These are phyloP conservation scores for Yarrowia divulgata DNA, from an alignment of 805 yeast species.

Conservation along the genomic window DNA sequence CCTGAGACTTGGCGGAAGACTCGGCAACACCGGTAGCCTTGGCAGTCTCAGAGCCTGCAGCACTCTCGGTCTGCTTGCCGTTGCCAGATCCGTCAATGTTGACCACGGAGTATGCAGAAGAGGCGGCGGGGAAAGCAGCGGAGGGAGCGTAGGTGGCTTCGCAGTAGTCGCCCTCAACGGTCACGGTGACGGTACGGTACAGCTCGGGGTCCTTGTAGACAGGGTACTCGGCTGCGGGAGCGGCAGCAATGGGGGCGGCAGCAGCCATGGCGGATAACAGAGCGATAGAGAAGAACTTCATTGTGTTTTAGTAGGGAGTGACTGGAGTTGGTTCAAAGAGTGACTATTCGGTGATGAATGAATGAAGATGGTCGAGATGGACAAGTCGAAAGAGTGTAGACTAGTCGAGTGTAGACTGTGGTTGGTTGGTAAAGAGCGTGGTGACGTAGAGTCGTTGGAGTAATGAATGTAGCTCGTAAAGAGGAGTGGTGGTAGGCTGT, in stretches of 20 bases:
- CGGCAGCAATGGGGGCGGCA: slow-evolving; percentile 28
- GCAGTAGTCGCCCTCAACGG: slow-evolving; percentile 41
- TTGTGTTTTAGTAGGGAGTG: neutral
- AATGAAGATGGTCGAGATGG: too few relatives aligned
- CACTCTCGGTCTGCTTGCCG: slow-evolving; percentile 17
- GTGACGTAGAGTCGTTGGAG: neutral
- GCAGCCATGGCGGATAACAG: slow-evolving; percentile 6
- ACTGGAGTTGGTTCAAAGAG: neutral
- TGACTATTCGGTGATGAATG: neutral
- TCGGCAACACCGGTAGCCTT: neutral
- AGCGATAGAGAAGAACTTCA: slow-evolving; percentile 24
- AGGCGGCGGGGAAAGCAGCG: slow-evolving; percentile 41
- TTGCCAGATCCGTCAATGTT: slow-evolving; percentile 43
- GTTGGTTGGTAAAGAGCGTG: neutral
- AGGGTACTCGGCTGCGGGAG: slow-evolving; percentile 21
- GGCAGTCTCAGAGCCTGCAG: too few relatives aligned
- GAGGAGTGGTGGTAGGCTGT: neutral
- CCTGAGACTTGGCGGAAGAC: neutral
- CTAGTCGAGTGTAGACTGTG: neutral
- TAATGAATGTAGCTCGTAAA: neutral
- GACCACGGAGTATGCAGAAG: slow-evolving; percentile 43
- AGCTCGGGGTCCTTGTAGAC: slow-evolving; percentile 38
- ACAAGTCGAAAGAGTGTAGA: slow-evolving; percentile 9
- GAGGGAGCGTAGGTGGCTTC: slow-evolving; percentile 39
- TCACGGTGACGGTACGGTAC: slow-evolving; percentile 42